Evolutionary conservation across 2,329 filamentous ascomycete genomes (phyloP).

Genomic region (Neofusicoccum ribis): DNA sequence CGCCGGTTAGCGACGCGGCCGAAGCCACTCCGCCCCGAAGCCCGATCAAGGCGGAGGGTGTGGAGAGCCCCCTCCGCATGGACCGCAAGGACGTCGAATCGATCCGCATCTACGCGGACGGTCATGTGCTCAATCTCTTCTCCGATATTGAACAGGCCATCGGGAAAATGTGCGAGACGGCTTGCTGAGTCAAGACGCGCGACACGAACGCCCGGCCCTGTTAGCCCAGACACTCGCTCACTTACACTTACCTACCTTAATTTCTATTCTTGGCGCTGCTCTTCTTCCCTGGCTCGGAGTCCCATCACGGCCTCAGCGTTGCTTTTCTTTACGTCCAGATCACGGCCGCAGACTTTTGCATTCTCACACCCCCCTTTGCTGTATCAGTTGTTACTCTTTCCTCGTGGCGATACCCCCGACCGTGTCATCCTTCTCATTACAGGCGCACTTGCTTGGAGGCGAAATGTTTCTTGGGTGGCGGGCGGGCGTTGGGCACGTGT

Average conservation of each 20-base stretch:
- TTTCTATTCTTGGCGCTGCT: conserved; percentile 12
- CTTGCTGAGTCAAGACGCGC: background rate
- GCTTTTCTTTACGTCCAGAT: background rate
- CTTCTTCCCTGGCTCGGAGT: background rate
- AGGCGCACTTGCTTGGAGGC: conserved; percentile 9
- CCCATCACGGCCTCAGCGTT: background rate
- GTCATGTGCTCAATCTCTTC: conserved; percentile 43
- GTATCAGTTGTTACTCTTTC: background rate
- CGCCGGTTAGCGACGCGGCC: conserved; percentile 28
- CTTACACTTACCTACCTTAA: conserved; percentile 5
- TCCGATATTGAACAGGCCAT: conserved; percentile 45
- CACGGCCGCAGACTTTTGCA: conserved; percentile 1
- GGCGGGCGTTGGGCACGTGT: background rate
- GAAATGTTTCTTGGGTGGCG: background rate
- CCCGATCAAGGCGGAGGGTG: conserved; percentile 38
- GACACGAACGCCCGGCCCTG: background rate
- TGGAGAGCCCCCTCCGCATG: conserved; percentile 34
- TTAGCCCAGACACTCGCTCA: background rate
- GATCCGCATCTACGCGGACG: conserved; percentile 46
- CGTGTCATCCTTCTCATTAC: conserved; percentile 7
- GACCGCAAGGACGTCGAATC: conserved; percentile 43
- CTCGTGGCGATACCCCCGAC: conserved; percentile 16
- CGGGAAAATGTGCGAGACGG: conserved; percentile 41
- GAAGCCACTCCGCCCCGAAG: conserved; percentile 41
- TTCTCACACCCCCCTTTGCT: background rate